Evolutionary conservation across 176 grass and related monocot genomes (phyloP).

Genomic region (Tillandsia leiboldiana): DNA sequence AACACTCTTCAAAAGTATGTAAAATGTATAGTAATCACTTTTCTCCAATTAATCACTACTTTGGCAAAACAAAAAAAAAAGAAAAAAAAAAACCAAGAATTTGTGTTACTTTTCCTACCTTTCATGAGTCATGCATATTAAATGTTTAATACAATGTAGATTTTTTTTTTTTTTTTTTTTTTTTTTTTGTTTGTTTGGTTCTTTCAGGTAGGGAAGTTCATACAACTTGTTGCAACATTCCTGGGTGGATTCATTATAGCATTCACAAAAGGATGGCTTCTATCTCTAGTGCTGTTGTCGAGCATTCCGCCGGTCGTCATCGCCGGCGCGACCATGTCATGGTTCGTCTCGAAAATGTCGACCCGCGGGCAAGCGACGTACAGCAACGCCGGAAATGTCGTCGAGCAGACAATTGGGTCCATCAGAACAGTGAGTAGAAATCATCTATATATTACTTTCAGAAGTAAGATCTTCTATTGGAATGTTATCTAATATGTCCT

Average conservation of each 20-base stretch:
- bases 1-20: no score
- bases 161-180: slow-evolving; percentile 1
- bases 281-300: slow-evolving; percentile 73
- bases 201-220: slow-evolving; percentile 67
- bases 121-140: no score
- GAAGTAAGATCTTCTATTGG: neutral
- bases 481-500: no score
- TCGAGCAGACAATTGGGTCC: slow-evolving; percentile 58
- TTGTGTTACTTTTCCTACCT: no score
- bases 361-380: slow-evolving; percentile 48
- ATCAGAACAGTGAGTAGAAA: slow-evolving; percentile 66
- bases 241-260: slow-evolving; percentile 69
- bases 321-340: slow-evolving; percentile 47
- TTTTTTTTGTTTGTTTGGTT: neutral
- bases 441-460: slow-evolving; percentile 7
- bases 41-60: no score
- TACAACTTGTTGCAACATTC: slow-evolving; percentile 65
- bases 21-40: no score
- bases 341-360: slow-evolving; percentile 48
- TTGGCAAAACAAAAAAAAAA: no score
- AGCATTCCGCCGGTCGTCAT: slow-evolving; percentile 56
- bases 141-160: neutral
- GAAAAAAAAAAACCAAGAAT: no score
- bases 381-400: slow-evolving; percentile 54
- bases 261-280: slow-evolving; percentile 76